Conservation (phyloP, 2,329 filamentous ascomycete genomes). For the Pseudogymnoascus sp. region DNA sequence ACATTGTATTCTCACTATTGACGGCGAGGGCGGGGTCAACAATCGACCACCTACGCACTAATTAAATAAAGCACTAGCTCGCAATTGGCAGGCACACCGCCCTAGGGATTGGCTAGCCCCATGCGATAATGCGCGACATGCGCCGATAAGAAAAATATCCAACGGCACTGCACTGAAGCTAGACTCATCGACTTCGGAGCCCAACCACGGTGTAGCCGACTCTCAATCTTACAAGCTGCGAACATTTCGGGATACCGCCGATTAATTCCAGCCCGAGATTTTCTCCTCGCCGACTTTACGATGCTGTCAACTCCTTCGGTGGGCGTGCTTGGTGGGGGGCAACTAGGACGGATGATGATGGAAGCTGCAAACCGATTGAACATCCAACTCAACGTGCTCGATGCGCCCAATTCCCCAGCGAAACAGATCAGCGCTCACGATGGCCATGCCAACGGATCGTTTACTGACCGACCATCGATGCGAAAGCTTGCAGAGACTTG, state of each 20-base stretch:
- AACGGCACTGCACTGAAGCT: background rate
- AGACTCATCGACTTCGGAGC: background rate
- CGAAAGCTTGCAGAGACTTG: slow-evolving; percentile 67
- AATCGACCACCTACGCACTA: background rate
- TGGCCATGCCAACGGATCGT: slow-evolving; percentile 75
- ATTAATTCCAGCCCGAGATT: background rate
- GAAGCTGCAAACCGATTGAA: slow-evolving; percentile 75
- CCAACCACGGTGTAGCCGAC: background rate
- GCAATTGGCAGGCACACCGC: background rate
- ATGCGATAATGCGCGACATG: background rate
- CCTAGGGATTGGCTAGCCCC: background rate
- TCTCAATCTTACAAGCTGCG: background rate
- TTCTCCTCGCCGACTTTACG: background rate
- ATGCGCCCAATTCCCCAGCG: slow-evolving; percentile 68
- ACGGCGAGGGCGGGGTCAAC: background rate
- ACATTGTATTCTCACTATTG: background rate
- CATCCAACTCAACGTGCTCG: slow-evolving; percentile 71
- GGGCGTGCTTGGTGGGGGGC: slow-evolving; percentile 55
- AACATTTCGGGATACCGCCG: background rate
- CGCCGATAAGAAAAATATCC: slow-evolving; percentile 4
- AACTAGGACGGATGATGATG: slow-evolving; percentile 88
- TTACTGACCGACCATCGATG: slow-evolving; percentile 75
- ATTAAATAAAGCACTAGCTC: background rate
- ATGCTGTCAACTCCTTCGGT: slow-evolving; percentile 5
- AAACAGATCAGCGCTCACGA: slow-evolving; percentile 76